Percentiles rank a stretch among this genome's conserved stretches.
Evolutionary conservation across 805 yeast genomes (phyloP).

Genomic region (Ogataea chonburiensis): DNA sequence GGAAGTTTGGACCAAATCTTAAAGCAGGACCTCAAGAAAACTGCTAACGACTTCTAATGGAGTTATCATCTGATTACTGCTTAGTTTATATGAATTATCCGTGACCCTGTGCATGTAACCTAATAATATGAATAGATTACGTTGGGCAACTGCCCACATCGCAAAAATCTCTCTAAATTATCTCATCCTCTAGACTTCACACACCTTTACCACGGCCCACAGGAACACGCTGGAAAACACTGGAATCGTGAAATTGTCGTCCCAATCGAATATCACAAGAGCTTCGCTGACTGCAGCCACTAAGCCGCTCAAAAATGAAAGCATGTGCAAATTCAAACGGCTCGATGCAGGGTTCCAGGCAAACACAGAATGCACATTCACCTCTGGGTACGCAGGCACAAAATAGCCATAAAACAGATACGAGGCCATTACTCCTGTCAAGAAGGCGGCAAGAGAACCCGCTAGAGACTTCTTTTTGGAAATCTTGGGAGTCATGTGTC

Average conservation of each 20-base stretch:
- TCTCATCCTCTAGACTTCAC: constrained; percentile 7
- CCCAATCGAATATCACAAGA: constrained; percentile 70
- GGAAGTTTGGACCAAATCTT: constrained; percentile 75
- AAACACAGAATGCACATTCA: constrained; percentile 51
- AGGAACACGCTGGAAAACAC: constrained; percentile 73
- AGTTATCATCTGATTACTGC: constrained; percentile 1
- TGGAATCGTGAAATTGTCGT: constrained; percentile 95
- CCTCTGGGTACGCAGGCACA: constrained; percentile 58
- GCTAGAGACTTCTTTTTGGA: constrained; percentile 79
- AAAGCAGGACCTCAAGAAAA: constrained; percentile 35
- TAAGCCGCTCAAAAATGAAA: constrained; percentile 67
- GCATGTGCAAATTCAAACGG: constrained; percentile 46
- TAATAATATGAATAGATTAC: constrained; percentile 7
- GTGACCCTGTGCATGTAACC: constrained; percentile 9
- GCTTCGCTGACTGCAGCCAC: constrained; percentile 88
- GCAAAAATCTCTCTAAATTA: constrained; percentile 4
- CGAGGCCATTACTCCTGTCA: constrained; percentile 66
- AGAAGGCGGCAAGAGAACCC: constrained; percentile 85
- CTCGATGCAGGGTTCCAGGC: constrained; percentile 67
- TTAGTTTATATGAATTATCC: constrained; percentile 7
- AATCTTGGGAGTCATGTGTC: constrained; percentile 78
- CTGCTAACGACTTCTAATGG: constrained; percentile 33
- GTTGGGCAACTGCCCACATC: constrained; percentile 13
- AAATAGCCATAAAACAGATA: constrained; percentile 70
- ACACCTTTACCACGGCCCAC: constrained; percentile 23